Percentiles rank a stretch among this genome's conserved stretches.
Conservation (phyloP, 805 yeast species). For the Candida boleticola region DNA sequence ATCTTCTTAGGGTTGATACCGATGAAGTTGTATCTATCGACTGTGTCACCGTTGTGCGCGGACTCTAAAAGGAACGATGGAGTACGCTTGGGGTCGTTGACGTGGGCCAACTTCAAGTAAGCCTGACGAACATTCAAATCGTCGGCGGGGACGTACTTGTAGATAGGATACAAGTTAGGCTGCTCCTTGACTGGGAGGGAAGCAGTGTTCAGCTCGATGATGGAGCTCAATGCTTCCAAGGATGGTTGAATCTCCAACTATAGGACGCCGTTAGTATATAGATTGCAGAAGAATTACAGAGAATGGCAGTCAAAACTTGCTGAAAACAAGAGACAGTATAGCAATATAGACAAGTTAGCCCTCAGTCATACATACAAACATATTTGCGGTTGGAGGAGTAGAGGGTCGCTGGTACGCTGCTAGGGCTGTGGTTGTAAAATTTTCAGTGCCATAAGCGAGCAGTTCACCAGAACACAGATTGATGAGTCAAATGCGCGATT, state of each 20-base stretch:
- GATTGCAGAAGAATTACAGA: no score
- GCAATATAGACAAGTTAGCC: no score
- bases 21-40: slow-evolving; percentile 87
- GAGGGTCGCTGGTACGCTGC: no score
- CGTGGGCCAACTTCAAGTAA: slow-evolving; percentile 75
- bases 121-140: slow-evolving; percentile 88
- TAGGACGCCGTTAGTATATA: slow-evolving; percentile 15
- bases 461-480: no score
- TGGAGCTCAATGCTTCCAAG: slow-evolving; percentile 23
- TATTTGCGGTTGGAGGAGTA: no score
- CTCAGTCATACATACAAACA: background rate
- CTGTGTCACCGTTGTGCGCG: slow-evolving; percentile 83
- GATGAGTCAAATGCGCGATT: no score
- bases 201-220: slow-evolving; percentile 18
- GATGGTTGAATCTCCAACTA: slow-evolving; percentile 38
- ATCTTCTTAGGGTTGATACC: slow-evolving; percentile 83
- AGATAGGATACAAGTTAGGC: slow-evolving; percentile 81
- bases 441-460: no score
- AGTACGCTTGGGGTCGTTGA: slow-evolving; percentile 48
- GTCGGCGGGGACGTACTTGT: slow-evolving; percentile 68
- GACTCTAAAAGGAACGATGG: slow-evolving; percentile 86
- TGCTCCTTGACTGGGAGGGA: slow-evolving; percentile 6
- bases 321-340: no score
- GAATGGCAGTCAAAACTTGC: no score
- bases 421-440: no score